Conservation (phyloP, 1,284 basidiomycete genomes). For the Naganishia cerealis region DNA sequence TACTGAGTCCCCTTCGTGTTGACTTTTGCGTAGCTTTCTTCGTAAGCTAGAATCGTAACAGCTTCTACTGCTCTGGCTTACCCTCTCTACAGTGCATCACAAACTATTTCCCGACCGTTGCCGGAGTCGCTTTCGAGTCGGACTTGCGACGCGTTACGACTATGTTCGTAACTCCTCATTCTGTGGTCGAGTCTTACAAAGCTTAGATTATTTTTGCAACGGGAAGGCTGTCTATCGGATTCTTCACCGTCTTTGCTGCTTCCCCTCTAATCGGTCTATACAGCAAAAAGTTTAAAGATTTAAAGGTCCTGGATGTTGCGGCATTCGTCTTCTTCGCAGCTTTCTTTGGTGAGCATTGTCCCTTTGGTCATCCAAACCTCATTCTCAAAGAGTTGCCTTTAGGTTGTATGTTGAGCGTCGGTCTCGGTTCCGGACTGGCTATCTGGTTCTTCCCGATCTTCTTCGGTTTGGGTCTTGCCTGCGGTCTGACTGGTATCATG, state of each 20-base stretch:
- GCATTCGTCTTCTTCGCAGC: constrained; percentile 20
- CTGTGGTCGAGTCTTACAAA: too few relatives aligned
- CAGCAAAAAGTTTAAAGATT: constrained; percentile 8
- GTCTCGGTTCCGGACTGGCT: not conserved
- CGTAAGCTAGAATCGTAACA: not conserved
- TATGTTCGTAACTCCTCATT: not conserved
- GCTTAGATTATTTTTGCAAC: not conserved
- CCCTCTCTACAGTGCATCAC: constrained; percentile 12
- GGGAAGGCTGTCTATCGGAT: constrained; percentile 20
- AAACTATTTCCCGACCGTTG: constrained; percentile 18
- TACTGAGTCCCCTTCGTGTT: not conserved
- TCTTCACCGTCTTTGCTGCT: constrained; percentile 19
- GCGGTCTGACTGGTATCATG: constrained; percentile 14
- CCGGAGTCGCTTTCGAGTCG: constrained; percentile 18
- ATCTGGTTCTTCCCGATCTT: constrained; percentile 19
- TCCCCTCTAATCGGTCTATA: constrained; percentile 13
- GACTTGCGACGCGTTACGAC: constrained; percentile 22
- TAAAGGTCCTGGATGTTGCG: constrained; percentile 11
- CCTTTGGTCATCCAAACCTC: not conserved
- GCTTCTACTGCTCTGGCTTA: not conserved
- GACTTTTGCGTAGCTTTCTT: constrained; percentile 8
- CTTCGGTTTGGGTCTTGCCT: constrained; percentile 4
- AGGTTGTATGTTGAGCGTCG: constrained; percentile 23
- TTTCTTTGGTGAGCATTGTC: constrained; percentile 11
- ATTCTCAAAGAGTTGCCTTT: not conserved